Conservation (phyloP, 2,329 filamentous ascomycete genomes). For the Tolypocladium cylindrosporum region DNA sequence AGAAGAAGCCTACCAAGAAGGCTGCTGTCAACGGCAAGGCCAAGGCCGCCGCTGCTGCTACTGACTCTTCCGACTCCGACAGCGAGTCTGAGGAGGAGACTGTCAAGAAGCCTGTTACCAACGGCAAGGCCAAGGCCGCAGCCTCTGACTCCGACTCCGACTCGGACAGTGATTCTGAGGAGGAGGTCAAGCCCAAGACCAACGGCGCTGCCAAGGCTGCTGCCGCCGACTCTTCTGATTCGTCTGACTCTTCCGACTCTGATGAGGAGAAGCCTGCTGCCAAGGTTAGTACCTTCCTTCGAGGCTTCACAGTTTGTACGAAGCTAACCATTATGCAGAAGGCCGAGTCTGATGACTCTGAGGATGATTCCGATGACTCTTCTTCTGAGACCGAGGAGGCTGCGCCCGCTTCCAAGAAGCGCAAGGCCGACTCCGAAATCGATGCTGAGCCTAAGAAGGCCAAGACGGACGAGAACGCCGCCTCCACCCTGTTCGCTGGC, state of each 20-base stretch:
- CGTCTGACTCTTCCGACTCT: slow-evolving; percentile 20
- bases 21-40: slow-evolving; percentile 19
- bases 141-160: slow-evolving; percentile 23
- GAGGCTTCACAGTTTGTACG: not conserved
- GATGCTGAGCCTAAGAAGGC: slow-evolving; percentile 53
- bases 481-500: slow-evolving; percentile 71
- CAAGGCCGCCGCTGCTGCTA: slow-evolving; percentile 5
- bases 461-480: slow-evolving; percentile 42
- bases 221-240: slow-evolving; percentile 20
- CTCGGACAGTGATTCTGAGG: slow-evolving; percentile 28
- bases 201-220: slow-evolving; percentile 17
- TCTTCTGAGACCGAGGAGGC: slow-evolving; percentile 25
- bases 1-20: slow-evolving; percentile 21
- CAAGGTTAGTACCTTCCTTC: slow-evolving; percentile 17
- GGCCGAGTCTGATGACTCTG: slow-evolving; percentile 14
- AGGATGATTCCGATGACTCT: slow-evolving; percentile 21
- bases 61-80: slow-evolving; percentile 18
- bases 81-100: slow-evolving; percentile 23
- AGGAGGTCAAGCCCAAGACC: slow-evolving; percentile 17
- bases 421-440: slow-evolving; percentile 38
- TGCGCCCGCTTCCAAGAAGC: slow-evolving; percentile 34
- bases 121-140: slow-evolving; percentile 19
- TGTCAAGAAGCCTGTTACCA: slow-evolving; percentile 7
- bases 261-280: slow-evolving; percentile 13
- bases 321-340: not conserved